These are phyloP conservation scores for Eragrostis nindensis DNA, from an alignment of 176 grass and related monocot genomes.

Conservation along the genomic window DNA sequence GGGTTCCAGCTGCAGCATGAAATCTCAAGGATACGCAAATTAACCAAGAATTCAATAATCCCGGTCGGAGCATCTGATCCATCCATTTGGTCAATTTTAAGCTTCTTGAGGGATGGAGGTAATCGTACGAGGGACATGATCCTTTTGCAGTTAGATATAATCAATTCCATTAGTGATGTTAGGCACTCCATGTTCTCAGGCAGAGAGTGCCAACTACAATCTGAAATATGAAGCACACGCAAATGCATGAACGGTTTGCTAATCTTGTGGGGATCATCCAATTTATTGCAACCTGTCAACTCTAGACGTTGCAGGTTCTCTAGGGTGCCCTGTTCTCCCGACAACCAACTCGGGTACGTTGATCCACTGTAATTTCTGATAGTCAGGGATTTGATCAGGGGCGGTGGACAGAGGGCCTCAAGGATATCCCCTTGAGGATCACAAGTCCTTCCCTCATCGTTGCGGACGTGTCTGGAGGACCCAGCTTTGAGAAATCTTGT, in stretches of 20 bases:
- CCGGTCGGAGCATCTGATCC: background rate
- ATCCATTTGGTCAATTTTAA: background rate
- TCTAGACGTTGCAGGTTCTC: background rate
- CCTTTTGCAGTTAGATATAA: background rate
- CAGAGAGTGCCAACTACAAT: slow-evolving; percentile 3
- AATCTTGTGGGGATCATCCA: background rate
- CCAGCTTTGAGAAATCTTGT: too few relatives aligned
- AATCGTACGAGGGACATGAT: background rate
- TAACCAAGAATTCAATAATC: background rate
- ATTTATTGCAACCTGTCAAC: background rate
- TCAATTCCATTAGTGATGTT: background rate
- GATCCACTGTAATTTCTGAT: background rate
- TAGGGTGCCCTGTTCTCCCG: background rate
- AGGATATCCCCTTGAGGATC: background rate
- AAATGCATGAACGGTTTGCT: background rate
- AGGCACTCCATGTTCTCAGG: background rate
- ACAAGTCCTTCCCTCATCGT: background rate
- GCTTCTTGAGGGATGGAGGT: background rate
- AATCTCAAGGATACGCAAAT: background rate
- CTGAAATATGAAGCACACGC: background rate
- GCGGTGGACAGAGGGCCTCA: slow-evolving; percentile 19
- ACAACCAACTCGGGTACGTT: slow-evolving; percentile 14
- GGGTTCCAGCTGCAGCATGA: background rate
- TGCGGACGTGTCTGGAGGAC: too few relatives aligned
- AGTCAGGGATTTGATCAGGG: background rate